A percentile compares a stretch with the other conserved stretches of the same genome.
Conservation (phyloP, 805 yeast genomes). For the Yarrowia phangngaensis region DNA sequence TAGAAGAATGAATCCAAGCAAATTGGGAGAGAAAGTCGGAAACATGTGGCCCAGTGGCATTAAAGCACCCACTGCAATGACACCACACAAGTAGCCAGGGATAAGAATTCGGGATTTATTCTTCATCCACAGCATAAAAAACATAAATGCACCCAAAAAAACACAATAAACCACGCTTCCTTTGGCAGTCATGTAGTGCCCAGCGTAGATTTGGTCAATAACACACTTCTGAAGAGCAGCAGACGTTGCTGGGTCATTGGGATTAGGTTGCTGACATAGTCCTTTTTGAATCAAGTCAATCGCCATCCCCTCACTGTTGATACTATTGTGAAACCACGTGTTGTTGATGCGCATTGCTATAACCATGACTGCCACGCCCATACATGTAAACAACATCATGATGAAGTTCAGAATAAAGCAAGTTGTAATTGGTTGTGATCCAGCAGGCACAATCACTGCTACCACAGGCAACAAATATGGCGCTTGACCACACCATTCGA, state of each 20-base stretch:
- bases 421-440: slow-evolving; percentile 1
- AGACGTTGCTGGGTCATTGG: background rate
- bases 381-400: slow-evolving; percentile 10
- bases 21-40: slow-evolving; percentile 1
- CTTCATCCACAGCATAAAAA: slow-evolving; percentile 23
- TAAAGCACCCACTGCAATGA: slow-evolving; percentile 1
- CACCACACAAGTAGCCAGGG: slow-evolving; percentile 26
- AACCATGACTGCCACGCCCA: slow-evolving; percentile 13
- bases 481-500: background rate
- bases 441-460: slow-evolving; percentile 10
- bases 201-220: background rate
- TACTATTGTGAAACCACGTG: slow-evolving; percentile 20
- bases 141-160: slow-evolving; percentile 12
- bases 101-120: slow-evolving; percentile 20
- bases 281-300: background rate
- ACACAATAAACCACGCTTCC: slow-evolving; percentile 11
- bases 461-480: slow-evolving; percentile 14
- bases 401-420: slow-evolving; percentile 2
- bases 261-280: background rate
- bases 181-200: slow-evolving; percentile 6
- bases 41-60: slow-evolving; percentile 16
- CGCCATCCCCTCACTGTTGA: slow-evolving; percentile 3
- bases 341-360: slow-evolving; percentile 22
- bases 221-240: background rate
- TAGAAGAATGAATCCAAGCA: background rate